Percentiles rank a stretch among this genome's conserved stretches.
Evolutionary conservation across 2,329 filamentous ascomycete genomes (phyloP).

Genomic region (Penicillium decumbens): DNA sequence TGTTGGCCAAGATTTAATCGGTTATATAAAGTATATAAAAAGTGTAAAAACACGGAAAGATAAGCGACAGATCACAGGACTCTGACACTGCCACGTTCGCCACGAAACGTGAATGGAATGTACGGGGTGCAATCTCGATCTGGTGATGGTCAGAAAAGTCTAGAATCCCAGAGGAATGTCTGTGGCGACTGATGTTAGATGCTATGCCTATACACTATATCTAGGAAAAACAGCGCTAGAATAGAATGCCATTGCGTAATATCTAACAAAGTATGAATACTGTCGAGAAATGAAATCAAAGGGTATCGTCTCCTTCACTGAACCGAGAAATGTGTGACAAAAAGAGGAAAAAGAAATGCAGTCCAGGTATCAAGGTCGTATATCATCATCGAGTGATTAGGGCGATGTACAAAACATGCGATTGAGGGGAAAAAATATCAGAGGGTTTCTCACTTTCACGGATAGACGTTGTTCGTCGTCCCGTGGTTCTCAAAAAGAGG

Average conservation of each 20-base stretch:
- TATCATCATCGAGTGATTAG: slow-evolving; percentile 11
- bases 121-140: neutral
- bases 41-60: neutral
- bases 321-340: neutral
- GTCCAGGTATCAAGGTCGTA: slow-evolving; percentile 23
- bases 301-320: neutral
- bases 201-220: neutral
- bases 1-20: neutral
- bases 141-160: neutral
- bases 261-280: neutral
- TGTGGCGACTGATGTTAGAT: neutral
- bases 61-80: neutral
- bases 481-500: slow-evolving; percentile 16
- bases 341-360: slow-evolving; percentile 2
- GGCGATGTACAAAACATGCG: slow-evolving; percentile 1
- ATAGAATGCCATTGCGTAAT: neutral
- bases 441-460: neutral
- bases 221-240: neutral
- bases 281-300: neutral
- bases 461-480: slow-evolving; percentile 13
- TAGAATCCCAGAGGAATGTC: neutral
- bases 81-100: slow-evolving; percentile 1
- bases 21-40: too few relatives aligned
- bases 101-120: slow-evolving; percentile 2
- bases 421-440: neutral